Evolutionary conservation across 1,284 basidiomycete genomes (phyloP).

Genomic region (Irpex sp.): DNA sequence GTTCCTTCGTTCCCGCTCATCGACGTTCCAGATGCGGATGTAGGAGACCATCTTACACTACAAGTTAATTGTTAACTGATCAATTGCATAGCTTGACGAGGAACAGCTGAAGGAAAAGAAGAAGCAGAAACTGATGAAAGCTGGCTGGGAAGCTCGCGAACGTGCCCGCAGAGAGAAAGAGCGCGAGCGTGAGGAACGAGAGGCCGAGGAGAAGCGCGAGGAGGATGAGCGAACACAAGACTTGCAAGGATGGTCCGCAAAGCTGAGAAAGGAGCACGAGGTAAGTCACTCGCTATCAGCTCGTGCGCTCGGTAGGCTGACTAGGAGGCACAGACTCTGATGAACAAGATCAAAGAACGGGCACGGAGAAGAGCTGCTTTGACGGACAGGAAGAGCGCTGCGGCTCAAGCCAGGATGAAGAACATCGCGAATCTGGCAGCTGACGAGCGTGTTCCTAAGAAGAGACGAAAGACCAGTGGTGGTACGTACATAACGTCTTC

Average conservation of each 20-base stretch:
- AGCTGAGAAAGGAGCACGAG: conserved; percentile 75
- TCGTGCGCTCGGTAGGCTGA: not conserved
- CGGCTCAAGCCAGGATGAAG: conserved; percentile 97
- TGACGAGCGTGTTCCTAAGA: conserved; percentile 76
- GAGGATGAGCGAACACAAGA: conserved; percentile 77
- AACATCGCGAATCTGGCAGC: conserved; percentile 90
- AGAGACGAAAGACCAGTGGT: conserved; percentile 74
- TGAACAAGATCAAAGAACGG: conserved; percentile 85
- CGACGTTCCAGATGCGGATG: conserved; percentile 88
- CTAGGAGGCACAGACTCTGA: conserved; percentile 53
- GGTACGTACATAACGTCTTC: conserved; percentile 42
- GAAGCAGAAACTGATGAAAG: conserved; percentile 91
- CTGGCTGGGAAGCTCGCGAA: conserved; percentile 90
- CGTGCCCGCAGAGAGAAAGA: conserved; percentile 89
- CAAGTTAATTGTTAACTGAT: not conserved
- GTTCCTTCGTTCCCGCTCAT: conserved; percentile 84
- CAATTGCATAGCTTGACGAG: conserved; percentile 73
- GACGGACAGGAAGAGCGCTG: conserved; percentile 88
- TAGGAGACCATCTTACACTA: conserved; percentile 24
- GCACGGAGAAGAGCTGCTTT: conserved; percentile 81
- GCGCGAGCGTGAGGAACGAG: conserved; percentile 74
- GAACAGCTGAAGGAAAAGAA: conserved; percentile 94
- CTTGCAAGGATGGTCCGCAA: conserved; percentile 68
- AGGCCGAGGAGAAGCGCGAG: conserved; percentile 72
- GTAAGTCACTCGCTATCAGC: conserved; percentile 34